Base-by-base conservation (phyloP, 2,329 filamentous ascomycete species). In the Clarireedia sp. region DNA sequence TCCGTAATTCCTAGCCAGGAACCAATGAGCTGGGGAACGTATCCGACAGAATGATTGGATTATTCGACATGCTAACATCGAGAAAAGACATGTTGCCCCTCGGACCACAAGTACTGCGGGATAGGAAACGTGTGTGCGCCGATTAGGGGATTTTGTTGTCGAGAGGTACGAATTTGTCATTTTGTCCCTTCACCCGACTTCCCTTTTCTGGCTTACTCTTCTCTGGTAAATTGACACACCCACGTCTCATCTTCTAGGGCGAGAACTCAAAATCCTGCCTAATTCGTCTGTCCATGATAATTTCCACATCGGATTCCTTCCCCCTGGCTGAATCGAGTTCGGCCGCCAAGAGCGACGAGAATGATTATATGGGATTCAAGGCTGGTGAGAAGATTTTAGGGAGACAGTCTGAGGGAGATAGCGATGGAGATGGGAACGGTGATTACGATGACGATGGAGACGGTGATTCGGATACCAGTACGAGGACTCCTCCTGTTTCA, bases 81-180 rank as follows among this genome's bases (percentile, higher is more conserved):
- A 52, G 26, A 43, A 43, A 64, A 64, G 60, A 57, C 40, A 33
- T 64, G 57, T 24, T 64, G 60, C 24, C 43, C 44, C 14, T 19
- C 59, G 10, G 61, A 64, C 33, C 44, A 58, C 26, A 57, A 57
- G 5, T 63, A 62, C 21, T 64, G 59, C 46, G 51, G 51, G 12
- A 21, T 37, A 19, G 62, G 58, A 2, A 54, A 58, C 38, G 59
- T 55, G 43, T 64, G 60, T 29, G 61, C 61, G 9, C 55, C 60
- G 2, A 51, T 62, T 16, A 46, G 48, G 2, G 61, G 61, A 1
- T 61, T 52, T 24, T 63, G 61, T 26, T 64, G 62, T 50, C 57
- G 60, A 7, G 37, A 56, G 23, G 62, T 62, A 58, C 43, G 52
- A 23, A 12, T 7, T 23, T 16, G 14, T 36, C 3, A 5, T 26